A percentile compares a stretch with the other conserved stretches of the same genome.
Conservation (phyloP, 1,139 yeast species). For the Geotrichum phurueaensis region DNA sequence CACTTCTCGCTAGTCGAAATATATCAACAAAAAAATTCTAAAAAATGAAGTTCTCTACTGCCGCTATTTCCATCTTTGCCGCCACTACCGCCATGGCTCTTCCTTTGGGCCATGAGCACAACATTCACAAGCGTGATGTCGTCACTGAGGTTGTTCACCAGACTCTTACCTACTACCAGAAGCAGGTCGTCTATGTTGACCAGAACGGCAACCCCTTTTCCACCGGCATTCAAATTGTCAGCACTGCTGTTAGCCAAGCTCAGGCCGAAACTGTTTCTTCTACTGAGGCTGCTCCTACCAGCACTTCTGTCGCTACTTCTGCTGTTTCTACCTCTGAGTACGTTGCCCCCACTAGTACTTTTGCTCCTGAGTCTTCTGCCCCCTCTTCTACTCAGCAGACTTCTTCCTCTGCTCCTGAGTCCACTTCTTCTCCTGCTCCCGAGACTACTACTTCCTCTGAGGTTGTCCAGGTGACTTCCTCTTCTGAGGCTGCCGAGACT, state of each 20-base stretch:
- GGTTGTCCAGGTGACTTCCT: constrained; percentile 23
- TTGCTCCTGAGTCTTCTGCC: constrained; percentile 19
- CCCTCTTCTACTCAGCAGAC: constrained; percentile 20
- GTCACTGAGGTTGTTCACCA: constrained; percentile 34
- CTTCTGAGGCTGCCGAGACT: constrained; percentile 23
- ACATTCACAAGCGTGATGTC: constrained; percentile 26
- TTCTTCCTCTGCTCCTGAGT: constrained; percentile 22
- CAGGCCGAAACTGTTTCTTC: constrained; percentile 19
- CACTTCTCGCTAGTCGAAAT: neutral
- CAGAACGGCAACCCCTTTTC: constrained; percentile 32
- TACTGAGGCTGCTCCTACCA: constrained; percentile 13
- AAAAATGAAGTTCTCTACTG: constrained; percentile 11
- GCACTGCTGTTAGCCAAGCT: constrained; percentile 33
- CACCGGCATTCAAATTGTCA: constrained; percentile 29
- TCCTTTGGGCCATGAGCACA: constrained; percentile 15
- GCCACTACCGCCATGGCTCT: constrained; percentile 8
- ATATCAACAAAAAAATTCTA: neutral
- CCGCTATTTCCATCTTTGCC: constrained; percentile 5
- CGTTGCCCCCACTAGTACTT: neutral
- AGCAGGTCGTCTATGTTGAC: constrained; percentile 35
- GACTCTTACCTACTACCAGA: constrained; percentile 32
- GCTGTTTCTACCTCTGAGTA: neutral
- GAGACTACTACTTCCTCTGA: constrained; percentile 20
- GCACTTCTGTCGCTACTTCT: constrained; percentile 17
- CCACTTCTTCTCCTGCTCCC: constrained; percentile 22